A percentile compares a stretch with the other conserved stretches of the same genome.
phyloP scores from a whole-genome alignment of 1,139 yeast species.

The Schizosaccharomyces versatilis region DNA sequence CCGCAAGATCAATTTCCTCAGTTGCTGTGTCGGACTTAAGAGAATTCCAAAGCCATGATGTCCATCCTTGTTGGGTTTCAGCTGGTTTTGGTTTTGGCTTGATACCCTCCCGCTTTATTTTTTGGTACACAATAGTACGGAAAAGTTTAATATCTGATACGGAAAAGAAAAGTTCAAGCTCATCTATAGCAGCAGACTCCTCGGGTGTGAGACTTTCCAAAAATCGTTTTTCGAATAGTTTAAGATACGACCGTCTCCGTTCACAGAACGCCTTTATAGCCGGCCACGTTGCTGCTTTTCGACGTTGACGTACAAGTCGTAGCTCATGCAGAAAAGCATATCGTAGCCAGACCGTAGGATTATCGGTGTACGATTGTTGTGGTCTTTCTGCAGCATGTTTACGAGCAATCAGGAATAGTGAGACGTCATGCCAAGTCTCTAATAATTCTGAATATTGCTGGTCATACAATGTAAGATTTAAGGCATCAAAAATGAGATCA shows the following conservation, averaged over 20 bases:
- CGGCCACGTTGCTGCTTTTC: slow-evolving; percentile 79
- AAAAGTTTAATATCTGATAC: slow-evolving; percentile 71
- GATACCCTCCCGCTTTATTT: slow-evolving; percentile 35
- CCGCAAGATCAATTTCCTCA: background rate
- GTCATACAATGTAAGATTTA: slow-evolving; percentile 64
- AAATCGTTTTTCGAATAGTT: slow-evolving; percentile 41
- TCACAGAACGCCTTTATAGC: slow-evolving; percentile 49
- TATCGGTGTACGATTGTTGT: slow-evolving; percentile 28
- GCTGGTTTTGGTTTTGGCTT: slow-evolving; percentile 10
- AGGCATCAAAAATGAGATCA: slow-evolving; percentile 53
- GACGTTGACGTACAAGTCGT: slow-evolving; percentile 58
- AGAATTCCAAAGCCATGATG: slow-evolving; percentile 23
- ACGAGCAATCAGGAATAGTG: slow-evolving; percentile 54
- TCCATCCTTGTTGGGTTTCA: slow-evolving; percentile 13
- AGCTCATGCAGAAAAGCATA: slow-evolving; percentile 57
- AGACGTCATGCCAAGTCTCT: slow-evolving; percentile 32
- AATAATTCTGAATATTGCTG: slow-evolving; percentile 54
- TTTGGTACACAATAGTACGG: slow-evolving; percentile 53
- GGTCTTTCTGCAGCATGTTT: slow-evolving; percentile 34
- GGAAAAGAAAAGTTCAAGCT: slow-evolving; percentile 36
- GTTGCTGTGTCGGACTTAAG: slow-evolving; percentile 10
- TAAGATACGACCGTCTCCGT: slow-evolving; percentile 46
- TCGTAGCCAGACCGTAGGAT: slow-evolving; percentile 61
- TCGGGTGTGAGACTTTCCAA: slow-evolving; percentile 16
- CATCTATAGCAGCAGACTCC: slow-evolving; percentile 25